phyloP scores from a whole-genome alignment of 225 moss, liverwort and hornwort species.

The Lunularia cruciata region DNA sequence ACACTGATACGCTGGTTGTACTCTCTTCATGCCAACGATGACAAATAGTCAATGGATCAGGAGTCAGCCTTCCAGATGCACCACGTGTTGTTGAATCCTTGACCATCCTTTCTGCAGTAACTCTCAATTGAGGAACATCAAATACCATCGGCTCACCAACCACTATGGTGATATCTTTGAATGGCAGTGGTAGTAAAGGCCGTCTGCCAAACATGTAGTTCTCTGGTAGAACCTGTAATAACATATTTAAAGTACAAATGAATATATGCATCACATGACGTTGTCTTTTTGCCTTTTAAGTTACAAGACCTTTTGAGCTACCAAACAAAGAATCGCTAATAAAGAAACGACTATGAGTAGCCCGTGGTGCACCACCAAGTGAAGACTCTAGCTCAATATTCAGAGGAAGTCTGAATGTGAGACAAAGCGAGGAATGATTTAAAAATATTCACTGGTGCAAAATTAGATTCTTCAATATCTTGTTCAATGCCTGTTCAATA shows the following conservation, averaged over 20 bases:
- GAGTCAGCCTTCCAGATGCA: not conserved
- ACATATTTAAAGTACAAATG: not conserved
- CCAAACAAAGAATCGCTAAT: no score
- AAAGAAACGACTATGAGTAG: no score
- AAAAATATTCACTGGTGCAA: no score
- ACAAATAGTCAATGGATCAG: not conserved
- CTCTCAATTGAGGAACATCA: constrained; percentile 62
- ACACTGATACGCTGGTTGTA: constrained; percentile 34
- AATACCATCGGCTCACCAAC: constrained; percentile 95
- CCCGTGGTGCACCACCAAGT: no score
- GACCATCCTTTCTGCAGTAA: constrained; percentile 51
- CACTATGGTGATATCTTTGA: constrained; percentile 76
- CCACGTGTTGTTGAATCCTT: constrained; percentile 16
- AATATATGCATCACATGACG: not conserved
- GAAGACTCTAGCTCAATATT: no score
- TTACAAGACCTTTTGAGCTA: no score
- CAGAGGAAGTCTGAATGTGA: no score
- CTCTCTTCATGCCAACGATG: constrained; percentile 18
- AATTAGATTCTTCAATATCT: no score
- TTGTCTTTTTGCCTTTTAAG: no score
- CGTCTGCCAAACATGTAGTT: constrained; percentile 68
- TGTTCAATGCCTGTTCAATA: no score
- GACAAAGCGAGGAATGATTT: no score
- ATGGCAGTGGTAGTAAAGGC: constrained; percentile 63
- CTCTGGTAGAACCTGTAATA: constrained; percentile 75